These are phyloP conservation scores for Fusarium pilosicola DNA, from an alignment of 2,329 filamentous ascomycete genomes.

Conservation along the genomic window DNA sequence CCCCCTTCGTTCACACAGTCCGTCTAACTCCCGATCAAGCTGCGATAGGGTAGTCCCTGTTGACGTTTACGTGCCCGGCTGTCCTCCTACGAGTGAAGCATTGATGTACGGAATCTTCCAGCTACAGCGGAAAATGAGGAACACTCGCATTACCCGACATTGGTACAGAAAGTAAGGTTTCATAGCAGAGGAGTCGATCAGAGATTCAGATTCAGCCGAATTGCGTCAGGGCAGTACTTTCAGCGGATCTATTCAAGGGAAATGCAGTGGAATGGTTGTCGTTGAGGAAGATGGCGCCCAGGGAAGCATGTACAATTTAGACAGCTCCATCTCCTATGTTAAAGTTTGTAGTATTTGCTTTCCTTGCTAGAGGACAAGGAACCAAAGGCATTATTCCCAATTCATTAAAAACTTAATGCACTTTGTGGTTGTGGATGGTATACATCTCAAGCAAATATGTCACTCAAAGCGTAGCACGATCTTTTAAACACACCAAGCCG, in stretches of 20 bases:
- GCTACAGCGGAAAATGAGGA: constrained; percentile 79
- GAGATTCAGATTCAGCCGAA: background rate
- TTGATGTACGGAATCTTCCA: constrained; percentile 78
- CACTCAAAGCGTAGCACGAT: background rate
- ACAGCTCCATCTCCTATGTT: constrained; percentile 8
- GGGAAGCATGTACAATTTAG: background rate
- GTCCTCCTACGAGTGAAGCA: constrained; percentile 71
- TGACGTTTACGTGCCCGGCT: constrained; percentile 83
- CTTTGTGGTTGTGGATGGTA: background rate
- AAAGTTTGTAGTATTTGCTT: constrained; percentile 5
- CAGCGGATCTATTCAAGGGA: background rate
- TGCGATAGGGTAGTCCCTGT: constrained; percentile 82
- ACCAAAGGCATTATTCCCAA: background rate
- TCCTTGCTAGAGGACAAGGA: background rate
- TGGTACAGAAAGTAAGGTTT: constrained; percentile 65
- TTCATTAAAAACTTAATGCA: background rate
- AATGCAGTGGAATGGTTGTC: background rate
- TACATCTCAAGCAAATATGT: background rate
- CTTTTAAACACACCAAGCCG: background rate
- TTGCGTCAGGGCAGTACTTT: background rate
- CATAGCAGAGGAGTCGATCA: background rate
- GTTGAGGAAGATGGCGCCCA: background rate
- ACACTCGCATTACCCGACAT: constrained; percentile 64
- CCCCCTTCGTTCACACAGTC: background rate
- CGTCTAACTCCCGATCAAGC: background rate